Percentiles rank a stretch among this genome's conserved stretches.
Conservation (phyloP, 441 rosid genomes). For the Jatropha podagrica region DNA sequence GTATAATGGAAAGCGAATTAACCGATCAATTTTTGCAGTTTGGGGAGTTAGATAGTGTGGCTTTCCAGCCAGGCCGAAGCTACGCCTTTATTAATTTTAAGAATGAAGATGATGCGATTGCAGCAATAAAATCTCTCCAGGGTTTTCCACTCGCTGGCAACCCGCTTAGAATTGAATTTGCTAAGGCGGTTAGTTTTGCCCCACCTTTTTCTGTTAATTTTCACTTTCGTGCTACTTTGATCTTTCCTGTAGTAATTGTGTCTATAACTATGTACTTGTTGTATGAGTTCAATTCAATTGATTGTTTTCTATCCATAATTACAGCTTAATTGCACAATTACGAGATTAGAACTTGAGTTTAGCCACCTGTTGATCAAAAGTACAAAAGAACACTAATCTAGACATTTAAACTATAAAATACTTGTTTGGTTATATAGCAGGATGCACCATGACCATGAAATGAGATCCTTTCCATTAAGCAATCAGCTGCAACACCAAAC, state of each 20-base stretch:
- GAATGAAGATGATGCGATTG: conserved; percentile 70
- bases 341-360: not conserved
- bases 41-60: conserved; percentile 81
- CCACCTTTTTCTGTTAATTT: conserved; percentile 26
- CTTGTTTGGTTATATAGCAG: not conserved
- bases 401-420: not conserved
- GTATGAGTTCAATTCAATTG: conserved; percentile 22
- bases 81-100: conserved; percentile 75
- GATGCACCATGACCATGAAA: not conserved
- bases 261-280: conserved; percentile 22
- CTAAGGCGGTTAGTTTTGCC: conserved; percentile 96
- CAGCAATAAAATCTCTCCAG: conserved; percentile 70
- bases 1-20: conserved; percentile 55
- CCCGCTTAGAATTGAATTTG: conserved; percentile 92
- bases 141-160: conserved; percentile 80
- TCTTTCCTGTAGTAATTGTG: conserved; percentile 14
- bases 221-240: not conserved
- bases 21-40: conserved; percentile 52
- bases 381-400: not conserved
- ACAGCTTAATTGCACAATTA: not conserved
- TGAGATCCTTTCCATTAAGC: conserved; percentile 2
- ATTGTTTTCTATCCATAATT: conserved; percentile 10
- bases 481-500: conserved; percentile 2
- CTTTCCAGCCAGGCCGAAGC: conserved; percentile 83
- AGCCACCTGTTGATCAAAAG: not conserved